Evolutionary conservation across 2,329 filamentous ascomycete species (phyloP).

Genomic region (Colletotrichum simmondsii): DNA sequence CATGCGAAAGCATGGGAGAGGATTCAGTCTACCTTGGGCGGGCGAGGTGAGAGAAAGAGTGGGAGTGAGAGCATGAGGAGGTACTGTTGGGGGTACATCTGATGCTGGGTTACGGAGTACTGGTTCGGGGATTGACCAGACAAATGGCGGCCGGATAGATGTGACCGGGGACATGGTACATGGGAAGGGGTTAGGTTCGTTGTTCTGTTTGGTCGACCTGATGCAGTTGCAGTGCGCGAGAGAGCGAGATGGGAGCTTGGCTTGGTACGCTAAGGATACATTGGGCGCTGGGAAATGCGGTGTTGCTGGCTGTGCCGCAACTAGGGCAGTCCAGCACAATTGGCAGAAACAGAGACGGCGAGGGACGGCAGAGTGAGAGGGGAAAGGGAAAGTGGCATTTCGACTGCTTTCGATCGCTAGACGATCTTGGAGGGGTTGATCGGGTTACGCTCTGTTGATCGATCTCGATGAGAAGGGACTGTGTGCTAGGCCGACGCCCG

Average conservation of each 20-base stretch:
- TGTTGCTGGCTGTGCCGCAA: neutral
- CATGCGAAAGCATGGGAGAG: constrained; percentile 2
- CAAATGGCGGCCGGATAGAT: neutral
- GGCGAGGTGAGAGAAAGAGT: neutral
- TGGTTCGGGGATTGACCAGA: neutral
- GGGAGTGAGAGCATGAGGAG: neutral
- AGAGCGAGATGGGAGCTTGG: neutral
- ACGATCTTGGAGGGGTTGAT: constrained; percentile 35
- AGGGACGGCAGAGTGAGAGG: neutral
- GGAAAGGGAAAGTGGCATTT: constrained; percentile 33
- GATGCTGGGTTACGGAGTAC: neutral
- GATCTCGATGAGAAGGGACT: constrained; percentile 37
- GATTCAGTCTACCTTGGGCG: neutral
- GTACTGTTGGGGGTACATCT: neutral
- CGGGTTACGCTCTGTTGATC: constrained; percentile 37
- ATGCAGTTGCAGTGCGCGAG: neutral
- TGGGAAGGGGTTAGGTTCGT: neutral
- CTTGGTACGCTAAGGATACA: neutral
- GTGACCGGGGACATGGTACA: neutral
- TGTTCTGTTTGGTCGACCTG: neutral
- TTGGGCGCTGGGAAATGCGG: neutral
- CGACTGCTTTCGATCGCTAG: constrained; percentile 36
- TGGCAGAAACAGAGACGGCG: neutral
- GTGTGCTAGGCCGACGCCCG: constrained; percentile 6
- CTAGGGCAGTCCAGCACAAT: neutral